Conservation (phyloP, 371 early-diverging fungal genomes). For the Capillidium heterosporum region DNA sequence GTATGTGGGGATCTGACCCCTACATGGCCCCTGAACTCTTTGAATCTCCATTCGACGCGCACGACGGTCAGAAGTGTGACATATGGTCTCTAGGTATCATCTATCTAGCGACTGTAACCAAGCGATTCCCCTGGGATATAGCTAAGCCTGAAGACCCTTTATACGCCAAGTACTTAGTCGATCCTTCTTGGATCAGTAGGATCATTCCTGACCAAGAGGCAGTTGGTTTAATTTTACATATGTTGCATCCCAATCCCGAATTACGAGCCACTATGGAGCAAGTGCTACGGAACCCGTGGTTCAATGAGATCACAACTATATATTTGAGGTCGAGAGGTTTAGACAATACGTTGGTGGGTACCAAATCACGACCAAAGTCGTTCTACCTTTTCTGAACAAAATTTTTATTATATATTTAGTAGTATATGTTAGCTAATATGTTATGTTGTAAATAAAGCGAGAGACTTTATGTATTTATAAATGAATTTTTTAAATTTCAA, state of each 20-base stretch:
- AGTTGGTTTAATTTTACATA: neutral
- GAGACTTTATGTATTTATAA: too few species aligned
- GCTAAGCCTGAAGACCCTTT: neutral
- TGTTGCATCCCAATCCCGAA: constrained; percentile 1
- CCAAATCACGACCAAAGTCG: too few species aligned
- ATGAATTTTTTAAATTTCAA: too few species aligned
- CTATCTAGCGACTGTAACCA: constrained; percentile 49
- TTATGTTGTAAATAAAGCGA: too few species aligned
- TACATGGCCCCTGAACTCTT: constrained; percentile 84
- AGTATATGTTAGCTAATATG: too few species aligned
- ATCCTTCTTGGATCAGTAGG: neutral
- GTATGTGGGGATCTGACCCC: constrained; percentile 70
- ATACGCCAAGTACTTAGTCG: constrained; percentile 4
- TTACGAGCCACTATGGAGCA: neutral
- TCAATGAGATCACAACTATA: neutral
- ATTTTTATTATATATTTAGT: too few species aligned
- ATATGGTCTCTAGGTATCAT: constrained; percentile 66
- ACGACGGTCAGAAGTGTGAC: constrained; percentile 51
- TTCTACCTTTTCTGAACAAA: too few species aligned
- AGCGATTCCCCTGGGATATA: constrained; percentile 47
- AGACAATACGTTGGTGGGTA: too few species aligned
- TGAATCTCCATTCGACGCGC: constrained; percentile 4
- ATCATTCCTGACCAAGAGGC: neutral
- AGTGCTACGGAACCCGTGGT: neutral
- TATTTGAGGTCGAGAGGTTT: neutral